These are phyloP conservation scores for Zizania latifolia DNA, from an alignment of 176 grass and related monocot species.

Conservation along the genomic window DNA sequence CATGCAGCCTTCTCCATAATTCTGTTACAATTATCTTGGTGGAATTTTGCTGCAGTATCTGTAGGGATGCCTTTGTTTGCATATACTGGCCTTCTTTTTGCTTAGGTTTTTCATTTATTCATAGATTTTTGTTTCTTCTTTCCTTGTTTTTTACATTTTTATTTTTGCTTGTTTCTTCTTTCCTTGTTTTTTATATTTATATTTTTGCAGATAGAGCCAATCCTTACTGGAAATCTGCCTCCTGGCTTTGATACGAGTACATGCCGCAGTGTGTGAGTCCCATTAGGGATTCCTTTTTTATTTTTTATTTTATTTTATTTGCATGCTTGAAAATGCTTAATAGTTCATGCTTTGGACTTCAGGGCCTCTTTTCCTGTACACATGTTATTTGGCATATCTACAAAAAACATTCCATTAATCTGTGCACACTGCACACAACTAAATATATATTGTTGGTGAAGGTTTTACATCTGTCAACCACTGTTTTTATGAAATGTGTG, in stretches of 20 bases:
- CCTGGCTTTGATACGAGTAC: slow-evolving; percentile 86
- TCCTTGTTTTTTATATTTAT: no score
- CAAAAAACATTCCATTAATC: neutral
- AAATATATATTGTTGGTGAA: neutral
- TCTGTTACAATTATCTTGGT: neutral
- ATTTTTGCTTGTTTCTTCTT: no score
- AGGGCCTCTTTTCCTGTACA: neutral
- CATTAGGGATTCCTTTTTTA: slow-evolving; percentile 40
- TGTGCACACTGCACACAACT: neutral
- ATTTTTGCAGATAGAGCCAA: slow-evolving; percentile 96
- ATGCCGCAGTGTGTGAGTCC: slow-evolving; percentile 96
- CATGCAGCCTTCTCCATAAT: neutral
- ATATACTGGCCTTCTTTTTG: neutral
- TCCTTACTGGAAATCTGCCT: slow-evolving; percentile 85
- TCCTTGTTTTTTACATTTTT: slow-evolving; percentile 50
- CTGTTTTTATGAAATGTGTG: neutral
- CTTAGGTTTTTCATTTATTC: slow-evolving; percentile 3
- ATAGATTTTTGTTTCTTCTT: slow-evolving; percentile 48
- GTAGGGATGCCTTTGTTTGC: neutral
- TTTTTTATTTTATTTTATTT: slow-evolving; percentile 20
- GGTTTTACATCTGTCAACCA: neutral
- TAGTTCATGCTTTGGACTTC: slow-evolving; percentile 8
- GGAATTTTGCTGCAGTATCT: neutral
- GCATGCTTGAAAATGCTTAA: slow-evolving; percentile 7
- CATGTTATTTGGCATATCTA: neutral